Evolutionary conservation across 192 early-diverging fungal genomes (phyloP), one percentile per base, ranked within the genome.

Genomic region (Mortierella hygrophila): DNA sequence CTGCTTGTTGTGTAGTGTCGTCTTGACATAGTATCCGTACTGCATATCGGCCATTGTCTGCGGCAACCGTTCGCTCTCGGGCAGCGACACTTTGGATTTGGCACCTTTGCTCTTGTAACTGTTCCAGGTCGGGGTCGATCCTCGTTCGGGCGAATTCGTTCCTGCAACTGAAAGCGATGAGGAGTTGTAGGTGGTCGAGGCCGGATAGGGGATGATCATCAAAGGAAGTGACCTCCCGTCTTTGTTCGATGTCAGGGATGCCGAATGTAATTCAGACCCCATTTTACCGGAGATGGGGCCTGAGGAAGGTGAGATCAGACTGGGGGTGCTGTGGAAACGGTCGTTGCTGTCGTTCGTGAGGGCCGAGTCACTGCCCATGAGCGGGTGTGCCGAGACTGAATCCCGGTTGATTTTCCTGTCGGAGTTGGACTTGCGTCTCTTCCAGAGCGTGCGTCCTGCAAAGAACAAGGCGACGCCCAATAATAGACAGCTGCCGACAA

Each of bases 41-140:
- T 86, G 84, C 20, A 74, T 80, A n/a, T 86, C 84, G 15, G 84
- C 84, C 29, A 69, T 35, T 2, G 41, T 72, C 20, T 69, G 71
- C 0, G 84, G 70, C 26, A 86, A 32, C 8, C 76, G 79, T 4
- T 74, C 52, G 57, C 84, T 83, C 52, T 79, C 72, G 0, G 82
- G 77, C n/a, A 83, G 54, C 1, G 52, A 63, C 2, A 41, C 46
- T 13, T 72, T 60, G 29, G 32, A 44, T 47, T 77, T 60, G 55
- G 72, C 26, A 3, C 41, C 42, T 29, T 68, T 65, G 10, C 6
- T 71, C 60, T 35, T 65, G 29, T 65, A 65, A 32, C 60, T 29
- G 26, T 11, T 65, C 60, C 60, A 32, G 29, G 60, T 65, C 13
- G 60, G 60, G 10, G 29, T 65, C 26, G 60, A 65, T 65, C 60